A percentile compares a stretch with the other conserved stretches of the same genome.
These are phyloP conservation scores for Hyaloscypha bicolor DNA, from an alignment of 495 filamentous ascomycete genomes.

Conservation along the genomic window DNA sequence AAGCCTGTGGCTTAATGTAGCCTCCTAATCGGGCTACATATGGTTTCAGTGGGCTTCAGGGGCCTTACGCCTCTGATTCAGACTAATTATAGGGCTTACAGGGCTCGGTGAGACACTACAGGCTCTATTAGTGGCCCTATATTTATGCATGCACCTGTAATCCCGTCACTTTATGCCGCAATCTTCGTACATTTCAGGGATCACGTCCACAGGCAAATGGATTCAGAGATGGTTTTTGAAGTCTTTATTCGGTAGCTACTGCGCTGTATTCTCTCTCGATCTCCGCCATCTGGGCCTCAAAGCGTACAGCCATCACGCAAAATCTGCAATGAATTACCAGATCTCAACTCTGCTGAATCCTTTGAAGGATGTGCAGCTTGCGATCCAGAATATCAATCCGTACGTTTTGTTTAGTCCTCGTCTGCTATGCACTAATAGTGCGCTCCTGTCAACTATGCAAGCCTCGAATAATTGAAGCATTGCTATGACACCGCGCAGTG, in stretches of 20 bases:
- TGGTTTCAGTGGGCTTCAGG: no score
- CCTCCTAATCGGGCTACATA: no score
- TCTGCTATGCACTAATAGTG: constrained; percentile 6
- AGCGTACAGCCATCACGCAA: constrained; percentile 20
- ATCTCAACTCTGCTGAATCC: constrained; percentile 7
- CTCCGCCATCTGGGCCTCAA: neutral
- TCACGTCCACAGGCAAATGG: neutral
- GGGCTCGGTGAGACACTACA: no score
- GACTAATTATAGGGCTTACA: no score
- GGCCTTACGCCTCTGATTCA: no score
- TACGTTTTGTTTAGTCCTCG: neutral
- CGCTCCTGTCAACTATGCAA: constrained; percentile 14
- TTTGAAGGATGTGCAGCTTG: constrained; percentile 15
- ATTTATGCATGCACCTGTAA: no score
- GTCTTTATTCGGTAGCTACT: constrained; percentile 22
- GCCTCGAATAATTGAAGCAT: constrained; percentile 19
- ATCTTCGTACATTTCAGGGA: neutral
- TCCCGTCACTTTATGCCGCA: no score
- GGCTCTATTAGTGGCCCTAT: no score
- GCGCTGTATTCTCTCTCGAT: constrained; percentile 1
- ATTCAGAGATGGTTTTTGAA: constrained; percentile 12
- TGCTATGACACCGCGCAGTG: constrained; percentile 19
- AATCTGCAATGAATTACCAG: constrained; percentile 21
- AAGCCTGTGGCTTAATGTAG: no score
- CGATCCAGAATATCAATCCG: constrained; percentile 4